Conservation (phyloP, 345 rosid genomes). For the Angophora floribunda region DNA sequence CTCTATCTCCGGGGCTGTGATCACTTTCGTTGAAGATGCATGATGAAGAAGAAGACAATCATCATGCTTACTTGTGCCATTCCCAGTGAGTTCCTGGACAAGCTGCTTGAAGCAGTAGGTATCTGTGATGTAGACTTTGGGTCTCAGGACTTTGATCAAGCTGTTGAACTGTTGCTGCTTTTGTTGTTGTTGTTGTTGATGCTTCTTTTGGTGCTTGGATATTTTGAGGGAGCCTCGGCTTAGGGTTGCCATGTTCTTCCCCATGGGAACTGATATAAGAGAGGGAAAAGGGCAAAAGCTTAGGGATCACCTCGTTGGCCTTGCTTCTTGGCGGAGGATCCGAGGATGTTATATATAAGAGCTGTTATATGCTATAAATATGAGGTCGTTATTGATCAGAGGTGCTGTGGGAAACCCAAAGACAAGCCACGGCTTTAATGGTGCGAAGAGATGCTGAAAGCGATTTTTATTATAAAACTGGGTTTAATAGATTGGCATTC, state of each 20-base stretch:
- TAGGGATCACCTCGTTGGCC: background rate
- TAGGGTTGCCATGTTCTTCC: background rate
- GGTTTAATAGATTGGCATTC: background rate
- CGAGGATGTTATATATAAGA: background rate
- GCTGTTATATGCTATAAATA: background rate
- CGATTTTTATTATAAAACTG: background rate
- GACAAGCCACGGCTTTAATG: background rate
- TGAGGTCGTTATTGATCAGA: background rate
- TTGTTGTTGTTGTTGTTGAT: background rate
- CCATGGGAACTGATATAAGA: background rate
- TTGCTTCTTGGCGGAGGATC: background rate
- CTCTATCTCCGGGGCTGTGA: background rate
- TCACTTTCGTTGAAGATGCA: background rate
- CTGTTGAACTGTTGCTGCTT: background rate
- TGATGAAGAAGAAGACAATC: background rate
- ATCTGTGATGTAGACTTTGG: conserved; percentile 23
- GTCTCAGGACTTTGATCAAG: conserved; percentile 13
- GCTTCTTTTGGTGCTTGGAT: background rate
- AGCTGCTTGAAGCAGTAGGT: conserved; percentile 14
- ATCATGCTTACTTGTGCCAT: background rate
- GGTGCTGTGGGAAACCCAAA: background rate
- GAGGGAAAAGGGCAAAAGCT: background rate
- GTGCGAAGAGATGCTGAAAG: background rate
- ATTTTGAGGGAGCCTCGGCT: background rate
- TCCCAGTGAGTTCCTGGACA: conserved; percentile 32